Evolutionary conservation across 2,329 filamentous ascomycete species (phyloP).

Genomic region (Calycina herbarum): DNA sequence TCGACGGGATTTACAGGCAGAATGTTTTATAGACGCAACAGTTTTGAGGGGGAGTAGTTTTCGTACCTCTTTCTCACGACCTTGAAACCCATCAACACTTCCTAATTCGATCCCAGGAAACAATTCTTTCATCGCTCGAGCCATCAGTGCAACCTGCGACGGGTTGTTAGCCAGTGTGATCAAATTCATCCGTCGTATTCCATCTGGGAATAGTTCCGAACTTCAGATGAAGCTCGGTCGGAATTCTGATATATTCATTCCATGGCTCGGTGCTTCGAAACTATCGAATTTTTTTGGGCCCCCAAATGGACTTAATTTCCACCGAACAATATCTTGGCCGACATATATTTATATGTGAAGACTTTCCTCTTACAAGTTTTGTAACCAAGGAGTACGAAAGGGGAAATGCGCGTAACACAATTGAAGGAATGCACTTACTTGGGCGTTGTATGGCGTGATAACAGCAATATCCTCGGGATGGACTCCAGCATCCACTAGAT

Average conservation of each 20-base stretch:
- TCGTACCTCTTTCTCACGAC: constrained; percentile 79
- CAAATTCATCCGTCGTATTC: not conserved
- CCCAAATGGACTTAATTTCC: not conserved
- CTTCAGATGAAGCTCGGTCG: not conserved
- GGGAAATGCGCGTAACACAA: not conserved
- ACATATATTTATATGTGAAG: not conserved
- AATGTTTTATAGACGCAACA: not conserved
- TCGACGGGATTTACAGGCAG: not conserved
- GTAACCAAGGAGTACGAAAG: not conserved
- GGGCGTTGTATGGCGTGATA: constrained; percentile 94
- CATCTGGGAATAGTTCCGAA: not conserved
- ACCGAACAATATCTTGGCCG: not conserved
- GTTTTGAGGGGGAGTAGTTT: not conserved
- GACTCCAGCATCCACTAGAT: constrained; percentile 77
- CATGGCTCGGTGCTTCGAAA: not conserved
- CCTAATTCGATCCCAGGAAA: constrained; percentile 91
- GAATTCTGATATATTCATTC: not conserved
- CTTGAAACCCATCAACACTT: constrained; percentile 96
- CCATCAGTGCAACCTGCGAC: constrained; percentile 71
- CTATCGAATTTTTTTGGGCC: not conserved
- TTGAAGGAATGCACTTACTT: constrained; percentile 50
- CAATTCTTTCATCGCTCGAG: constrained; percentile 72
- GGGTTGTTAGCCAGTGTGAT: not conserved
- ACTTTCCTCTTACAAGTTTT: not conserved
- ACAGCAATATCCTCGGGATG: constrained; percentile 84